phyloP scores from a whole-genome alignment of 257 asterid species.

The Solanum virginianum region DNA sequence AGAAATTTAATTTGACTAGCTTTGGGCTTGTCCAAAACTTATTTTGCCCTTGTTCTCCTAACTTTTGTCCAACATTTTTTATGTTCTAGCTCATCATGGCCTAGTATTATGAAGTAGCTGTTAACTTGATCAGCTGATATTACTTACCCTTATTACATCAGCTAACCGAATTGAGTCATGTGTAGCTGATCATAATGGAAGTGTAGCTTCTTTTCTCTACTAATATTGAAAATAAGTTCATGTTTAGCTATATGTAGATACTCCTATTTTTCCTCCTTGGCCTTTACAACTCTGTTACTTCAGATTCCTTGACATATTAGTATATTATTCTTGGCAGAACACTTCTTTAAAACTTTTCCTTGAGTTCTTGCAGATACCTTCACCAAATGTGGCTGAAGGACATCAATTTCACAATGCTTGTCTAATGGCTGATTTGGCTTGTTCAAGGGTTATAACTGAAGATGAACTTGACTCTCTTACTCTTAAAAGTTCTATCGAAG shows the following conservation, averaged over 20 bases:
- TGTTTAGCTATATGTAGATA: background rate
- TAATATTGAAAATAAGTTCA: background rate
- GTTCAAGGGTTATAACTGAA: constrained; percentile 35
- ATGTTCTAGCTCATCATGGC: background rate
- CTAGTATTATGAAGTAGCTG: background rate
- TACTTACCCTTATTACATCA: background rate
- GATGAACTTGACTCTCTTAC: constrained; percentile 39
- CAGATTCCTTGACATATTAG: background rate
- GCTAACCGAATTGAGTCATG: background rate
- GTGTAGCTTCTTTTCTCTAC: background rate
- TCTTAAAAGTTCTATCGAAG: constrained; percentile 26
- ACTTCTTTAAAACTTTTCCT: background rate
- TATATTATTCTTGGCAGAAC: background rate
- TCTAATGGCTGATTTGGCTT: constrained; percentile 40
- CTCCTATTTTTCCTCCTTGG: background rate
- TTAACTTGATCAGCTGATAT: background rate
- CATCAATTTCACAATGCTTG: constrained; percentile 34
- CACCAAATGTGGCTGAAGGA: constrained; percentile 46
- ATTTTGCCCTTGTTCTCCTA: background rate
- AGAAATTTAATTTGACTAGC: background rate
- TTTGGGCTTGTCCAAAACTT: background rate
- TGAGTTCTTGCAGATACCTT: constrained; percentile 32
- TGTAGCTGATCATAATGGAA: background rate
- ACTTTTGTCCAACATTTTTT: background rate
- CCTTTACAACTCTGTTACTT: background rate